These are phyloP conservation scores for Chloranthus sessilifolius DNA, from an alignment of 164 flowering plant species.

Conservation along the genomic window DNA sequence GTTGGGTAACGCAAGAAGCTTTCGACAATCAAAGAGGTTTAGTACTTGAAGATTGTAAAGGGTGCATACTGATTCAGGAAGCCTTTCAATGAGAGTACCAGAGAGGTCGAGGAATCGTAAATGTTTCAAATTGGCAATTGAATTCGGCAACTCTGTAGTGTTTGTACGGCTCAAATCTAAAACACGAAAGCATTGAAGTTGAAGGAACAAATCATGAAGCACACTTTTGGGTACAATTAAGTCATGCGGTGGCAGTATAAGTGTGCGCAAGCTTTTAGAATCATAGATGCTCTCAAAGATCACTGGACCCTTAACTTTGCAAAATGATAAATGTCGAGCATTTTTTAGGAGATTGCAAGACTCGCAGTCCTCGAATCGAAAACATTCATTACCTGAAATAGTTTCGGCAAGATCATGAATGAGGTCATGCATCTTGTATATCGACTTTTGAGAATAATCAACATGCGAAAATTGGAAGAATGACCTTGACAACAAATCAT, in stretches of 20 bases:
- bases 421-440: constrained; percentile 8
- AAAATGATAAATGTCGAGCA: background rate
- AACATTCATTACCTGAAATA: constrained; percentile 1
- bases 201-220: background rate
- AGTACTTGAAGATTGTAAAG: constrained; percentile 8
- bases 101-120: constrained; percentile 8
- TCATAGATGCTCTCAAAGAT: background rate
- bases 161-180: background rate
- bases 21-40: background rate
- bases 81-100: background rate
- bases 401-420: constrained; percentile 6
- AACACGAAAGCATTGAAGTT: background rate
- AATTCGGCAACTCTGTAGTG: constrained; percentile 1
- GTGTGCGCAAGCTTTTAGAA: background rate
- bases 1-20: background rate
- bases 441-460: too few relatives aligned
- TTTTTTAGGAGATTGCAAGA: too few relatives aligned
- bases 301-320: too few relatives aligned
- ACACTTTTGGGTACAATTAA: background rate
- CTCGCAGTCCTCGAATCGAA: background rate
- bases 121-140: constrained; percentile 6
- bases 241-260: background rate
- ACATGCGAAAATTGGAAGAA: constrained; percentile 3
- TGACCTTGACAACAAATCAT: constrained; percentile 2
- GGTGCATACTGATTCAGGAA: constrained; percentile 4